Evolutionary conservation across 441 rosid species (phyloP).

Genomic region (Lepidium campestre): DNA sequence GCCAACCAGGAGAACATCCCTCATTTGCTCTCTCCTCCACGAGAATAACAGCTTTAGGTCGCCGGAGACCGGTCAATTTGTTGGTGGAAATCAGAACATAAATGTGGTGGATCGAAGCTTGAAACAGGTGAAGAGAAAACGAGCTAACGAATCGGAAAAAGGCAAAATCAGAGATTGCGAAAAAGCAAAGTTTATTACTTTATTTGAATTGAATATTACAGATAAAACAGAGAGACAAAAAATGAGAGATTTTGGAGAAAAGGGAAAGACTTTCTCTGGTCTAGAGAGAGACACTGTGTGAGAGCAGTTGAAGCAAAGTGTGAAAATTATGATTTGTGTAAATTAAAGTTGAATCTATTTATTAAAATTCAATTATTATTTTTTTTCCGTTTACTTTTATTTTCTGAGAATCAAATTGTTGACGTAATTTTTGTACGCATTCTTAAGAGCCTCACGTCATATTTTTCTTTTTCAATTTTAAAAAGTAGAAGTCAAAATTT

Average conservation of each 20-base stretch:
- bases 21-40: constrained; percentile 51
- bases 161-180: constrained; percentile 3
- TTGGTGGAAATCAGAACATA: background rate
- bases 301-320: constrained; percentile 30
- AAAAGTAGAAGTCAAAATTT: background rate
- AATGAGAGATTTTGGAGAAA: background rate
- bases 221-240: background rate
- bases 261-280: constrained; percentile 14
- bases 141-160: constrained; percentile 12
- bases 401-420: constrained; percentile 7
- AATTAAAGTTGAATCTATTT: constrained; percentile 20
- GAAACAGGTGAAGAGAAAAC: constrained; percentile 5
- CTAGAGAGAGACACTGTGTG: background rate
- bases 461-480: background rate
- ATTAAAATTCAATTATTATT: background rate
- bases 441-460: background rate
- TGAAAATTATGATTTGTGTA: constrained; percentile 25
- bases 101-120: constrained; percentile 28
- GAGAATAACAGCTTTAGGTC: constrained; percentile 17
- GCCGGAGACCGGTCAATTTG: constrained; percentile 6
- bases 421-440: background rate
- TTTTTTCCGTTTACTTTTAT: background rate
- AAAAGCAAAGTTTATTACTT: constrained; percentile 3
- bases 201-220: background rate
- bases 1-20: constrained; percentile 78